Evolutionary conservation across 495 filamentous ascomycete species (phyloP).

Genomic region (Cryomyces minteri): DNA sequence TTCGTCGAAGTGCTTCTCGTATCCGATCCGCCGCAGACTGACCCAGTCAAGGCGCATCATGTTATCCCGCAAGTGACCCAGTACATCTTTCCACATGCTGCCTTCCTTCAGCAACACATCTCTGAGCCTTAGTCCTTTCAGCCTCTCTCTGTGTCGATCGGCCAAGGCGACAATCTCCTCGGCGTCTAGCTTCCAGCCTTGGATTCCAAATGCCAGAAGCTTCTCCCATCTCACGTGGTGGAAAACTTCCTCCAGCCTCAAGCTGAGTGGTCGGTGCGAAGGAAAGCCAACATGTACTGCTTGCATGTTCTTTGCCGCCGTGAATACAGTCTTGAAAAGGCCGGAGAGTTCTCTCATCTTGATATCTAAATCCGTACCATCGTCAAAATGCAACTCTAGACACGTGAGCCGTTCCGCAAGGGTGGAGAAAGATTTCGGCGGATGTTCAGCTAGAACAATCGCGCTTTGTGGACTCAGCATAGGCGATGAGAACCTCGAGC

Average conservation of each 20-base stretch:
- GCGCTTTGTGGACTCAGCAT: slow-evolving; percentile 45
- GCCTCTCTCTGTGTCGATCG: slow-evolving; percentile 32
- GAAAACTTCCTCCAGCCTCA: slow-evolving; percentile 41
- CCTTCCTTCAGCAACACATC: slow-evolving; percentile 39
- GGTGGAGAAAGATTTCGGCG: slow-evolving; percentile 27
- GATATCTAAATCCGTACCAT: slow-evolving; percentile 32
- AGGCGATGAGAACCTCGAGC: slow-evolving; percentile 40
- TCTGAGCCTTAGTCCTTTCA: slow-evolving; percentile 38
- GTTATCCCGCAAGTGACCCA: slow-evolving; percentile 34
- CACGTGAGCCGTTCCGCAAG: slow-evolving; percentile 37
- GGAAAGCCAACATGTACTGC: slow-evolving; percentile 52
- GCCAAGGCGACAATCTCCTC: slow-evolving; percentile 40
- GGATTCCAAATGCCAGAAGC: slow-evolving; percentile 43
- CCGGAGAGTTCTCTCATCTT: slow-evolving; percentile 35
- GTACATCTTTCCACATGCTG: slow-evolving; percentile 41
- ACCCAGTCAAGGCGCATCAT: slow-evolving; percentile 41
- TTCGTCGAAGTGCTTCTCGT: slow-evolving; percentile 35
- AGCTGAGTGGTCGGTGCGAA: slow-evolving; percentile 32
- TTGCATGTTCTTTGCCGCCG: slow-evolving; percentile 37
- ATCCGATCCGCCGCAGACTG: slow-evolving; percentile 41
- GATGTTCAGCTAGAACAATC: slow-evolving; percentile 27
- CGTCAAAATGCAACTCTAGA: slow-evolving; percentile 32
- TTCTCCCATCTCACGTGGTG: slow-evolving; percentile 42
- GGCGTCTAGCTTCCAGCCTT: slow-evolving; percentile 40
- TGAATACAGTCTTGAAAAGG: slow-evolving; percentile 37